Evolutionary conservation across 805 yeast species (phyloP).

Genomic region (Torulaspora gathmanii): DNA sequence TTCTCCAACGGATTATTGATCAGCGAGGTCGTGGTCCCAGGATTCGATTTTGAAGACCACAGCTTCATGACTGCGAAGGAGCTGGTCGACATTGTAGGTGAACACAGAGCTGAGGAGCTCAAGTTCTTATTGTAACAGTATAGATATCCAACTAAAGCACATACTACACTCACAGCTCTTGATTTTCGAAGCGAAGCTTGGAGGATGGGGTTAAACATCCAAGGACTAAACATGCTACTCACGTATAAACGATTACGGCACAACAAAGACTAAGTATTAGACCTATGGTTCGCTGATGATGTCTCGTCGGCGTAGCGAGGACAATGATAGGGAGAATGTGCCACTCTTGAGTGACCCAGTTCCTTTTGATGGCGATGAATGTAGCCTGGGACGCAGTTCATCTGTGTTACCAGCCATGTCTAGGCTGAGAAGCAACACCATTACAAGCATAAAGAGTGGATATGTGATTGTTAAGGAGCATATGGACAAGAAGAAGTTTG

Average conservation of each 20-base stretch:
- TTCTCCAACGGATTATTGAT: conserved; percentile 42
- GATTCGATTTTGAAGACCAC: conserved; percentile 54
- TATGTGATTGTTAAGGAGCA: conserved; percentile 28
- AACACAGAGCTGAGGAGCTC: conserved; percentile 35
- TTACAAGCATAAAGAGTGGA: conserved; percentile 30
- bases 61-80: conserved; percentile 39
- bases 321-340: neutral
- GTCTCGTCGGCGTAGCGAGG: conserved; percentile 1
- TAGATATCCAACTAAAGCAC: neutral
- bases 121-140: conserved; percentile 34
- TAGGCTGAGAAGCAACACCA: conserved; percentile 31
- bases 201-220: neutral
- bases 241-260: neutral
- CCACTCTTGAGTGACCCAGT: conserved; percentile 9
- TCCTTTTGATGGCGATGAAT: conserved; percentile 5
- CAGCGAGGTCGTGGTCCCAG: conserved; percentile 59
- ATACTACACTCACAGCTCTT: neutral
- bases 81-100: conserved; percentile 38
- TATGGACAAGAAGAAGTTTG: conserved; percentile 31
- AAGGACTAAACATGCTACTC: neutral
- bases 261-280: neutral
- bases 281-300: neutral
- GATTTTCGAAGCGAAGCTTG: neutral
- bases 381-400: neutral
- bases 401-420: conserved; percentile 5